Percentiles rank a stretch among this genome's conserved stretches.
Evolutionary conservation across 805 yeast species (phyloP).

Genomic region (Lachancea fermentati): DNA sequence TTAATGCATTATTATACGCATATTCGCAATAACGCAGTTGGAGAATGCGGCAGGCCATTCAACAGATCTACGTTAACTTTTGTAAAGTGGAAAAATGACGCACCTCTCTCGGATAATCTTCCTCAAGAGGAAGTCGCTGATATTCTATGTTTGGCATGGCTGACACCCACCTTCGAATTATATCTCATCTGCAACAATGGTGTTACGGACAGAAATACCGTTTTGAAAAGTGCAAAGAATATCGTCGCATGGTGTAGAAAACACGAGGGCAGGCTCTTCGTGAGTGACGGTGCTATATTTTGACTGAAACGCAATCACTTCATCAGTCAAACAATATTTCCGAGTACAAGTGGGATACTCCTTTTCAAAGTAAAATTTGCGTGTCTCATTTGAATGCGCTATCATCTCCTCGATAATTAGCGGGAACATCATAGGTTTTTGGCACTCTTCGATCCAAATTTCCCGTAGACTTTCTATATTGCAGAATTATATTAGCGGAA

Average conservation of each 20-base stretch:
- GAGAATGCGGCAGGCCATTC: conserved; percentile 25
- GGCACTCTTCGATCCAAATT: conserved; percentile 18
- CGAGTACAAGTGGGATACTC: no score
- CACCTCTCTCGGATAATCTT: conserved; percentile 5
- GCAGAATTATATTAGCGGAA: conserved; percentile 16
- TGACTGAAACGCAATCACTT: no score
- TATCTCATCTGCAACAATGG: conserved; percentile 50
- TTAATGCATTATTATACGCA: conserved; percentile 26
- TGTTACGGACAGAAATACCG: conserved; percentile 49
- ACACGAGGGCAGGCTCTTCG: conserved; percentile 64
- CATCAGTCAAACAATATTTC: no score
- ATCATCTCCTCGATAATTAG: not conserved
- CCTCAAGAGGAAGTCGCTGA: conserved; percentile 17
- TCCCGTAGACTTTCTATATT: conserved; percentile 11
- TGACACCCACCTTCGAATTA: conserved; percentile 55
- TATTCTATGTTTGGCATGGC: conserved; percentile 46
- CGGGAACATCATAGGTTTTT: conserved; percentile 6
- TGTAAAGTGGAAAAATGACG: conserved; percentile 36
- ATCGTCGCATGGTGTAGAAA: conserved; percentile 73
- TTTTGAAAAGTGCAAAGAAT: conserved; percentile 53
- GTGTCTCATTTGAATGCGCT: no score
- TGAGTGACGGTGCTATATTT: conserved; percentile 67
- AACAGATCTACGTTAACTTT: conserved; percentile 42
- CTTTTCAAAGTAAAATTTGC: no score
- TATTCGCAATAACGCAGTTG: conserved; percentile 21